Conservation (phyloP, 2,329 filamentous ascomycete species). For the Ceratocystiopsis sp. region DNA sequence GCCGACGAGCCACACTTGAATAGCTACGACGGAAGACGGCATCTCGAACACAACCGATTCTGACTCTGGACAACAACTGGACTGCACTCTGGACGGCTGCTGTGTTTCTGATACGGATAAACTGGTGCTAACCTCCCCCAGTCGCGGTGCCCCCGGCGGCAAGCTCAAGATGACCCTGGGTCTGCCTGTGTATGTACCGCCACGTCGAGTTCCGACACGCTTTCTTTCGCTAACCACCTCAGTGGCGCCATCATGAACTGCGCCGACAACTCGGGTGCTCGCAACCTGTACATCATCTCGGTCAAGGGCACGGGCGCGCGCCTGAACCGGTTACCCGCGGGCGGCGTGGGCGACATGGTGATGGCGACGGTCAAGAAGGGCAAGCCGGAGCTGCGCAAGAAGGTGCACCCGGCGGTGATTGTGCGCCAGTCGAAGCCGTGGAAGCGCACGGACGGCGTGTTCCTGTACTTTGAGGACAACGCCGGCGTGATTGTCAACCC, state of each 20-base stretch:
- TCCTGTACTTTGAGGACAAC: constrained; percentile 99
- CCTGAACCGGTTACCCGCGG: constrained; percentile 91
- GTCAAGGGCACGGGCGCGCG: constrained; percentile 97
- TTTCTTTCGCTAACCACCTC: constrained; percentile 1
- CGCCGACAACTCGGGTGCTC: constrained; percentile 97
- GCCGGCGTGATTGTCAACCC: constrained; percentile 99
- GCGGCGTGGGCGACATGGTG: constrained; percentile 98
- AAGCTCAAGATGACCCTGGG: constrained; percentile 99
- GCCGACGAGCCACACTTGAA: too few species aligned
- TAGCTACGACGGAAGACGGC: too few species aligned
- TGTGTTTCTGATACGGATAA: too few species aligned
- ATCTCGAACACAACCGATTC: too few species aligned
- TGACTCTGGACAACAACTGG: too few species aligned
- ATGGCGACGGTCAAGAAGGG: constrained; percentile 99
- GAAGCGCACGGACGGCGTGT: constrained; percentile 96
- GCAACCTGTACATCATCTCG: constrained; percentile 99
- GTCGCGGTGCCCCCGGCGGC: constrained; percentile 90
- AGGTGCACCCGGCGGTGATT: constrained; percentile 99
- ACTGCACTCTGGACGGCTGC: too few species aligned
- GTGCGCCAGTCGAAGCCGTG: constrained; percentile 68
- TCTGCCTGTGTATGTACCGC: constrained; percentile 99
- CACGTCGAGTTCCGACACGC: constrained; percentile 9
- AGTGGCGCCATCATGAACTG: constrained; percentile 99
- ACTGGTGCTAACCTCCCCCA: constrained; percentile 14
- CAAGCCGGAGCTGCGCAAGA: constrained; percentile 99